Conservation (phyloP, 169 alveolate genomes). For the Cryptosporidium meleagridis region DNA sequence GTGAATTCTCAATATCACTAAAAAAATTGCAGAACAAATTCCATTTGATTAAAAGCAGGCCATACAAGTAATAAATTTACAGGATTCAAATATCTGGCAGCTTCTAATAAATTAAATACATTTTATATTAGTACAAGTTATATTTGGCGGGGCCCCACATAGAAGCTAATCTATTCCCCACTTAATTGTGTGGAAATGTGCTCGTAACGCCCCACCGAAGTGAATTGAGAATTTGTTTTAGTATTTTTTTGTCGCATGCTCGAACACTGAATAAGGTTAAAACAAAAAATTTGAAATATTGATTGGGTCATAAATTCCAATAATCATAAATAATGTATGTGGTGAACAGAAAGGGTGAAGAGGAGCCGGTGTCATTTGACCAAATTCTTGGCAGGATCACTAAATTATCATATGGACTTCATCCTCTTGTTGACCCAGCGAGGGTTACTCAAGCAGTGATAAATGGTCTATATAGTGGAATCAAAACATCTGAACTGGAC, state of each 20-base stretch:
- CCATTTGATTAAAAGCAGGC: too few relatives aligned
- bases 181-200: conserved; percentile 22
- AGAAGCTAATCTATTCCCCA: conserved; percentile 10
- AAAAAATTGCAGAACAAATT: neutral
- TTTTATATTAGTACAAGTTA: neutral
- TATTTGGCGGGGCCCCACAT: conserved; percentile 69
- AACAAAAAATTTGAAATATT: neutral
- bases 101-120: neutral
- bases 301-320: neutral
- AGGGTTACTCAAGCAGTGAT: conserved; percentile 90
- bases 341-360: conserved; percentile 86
- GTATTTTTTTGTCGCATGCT: conserved; percentile 5
- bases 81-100: neutral
- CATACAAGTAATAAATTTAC: neutral
- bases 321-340: conserved; percentile 81
- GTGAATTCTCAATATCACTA: neutral
- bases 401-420: conserved; percentile 86
- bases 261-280: neutral
- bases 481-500: conserved; percentile 93
- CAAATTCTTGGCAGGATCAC: conserved; percentile 84
- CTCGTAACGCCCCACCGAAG: conserved; percentile 37
- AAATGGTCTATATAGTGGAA: conserved; percentile 93
- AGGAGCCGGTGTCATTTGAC: conserved; percentile 87
- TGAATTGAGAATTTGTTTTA: neutral
- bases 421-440: conserved; percentile 88